phyloP scores from a whole-genome alignment of 495 filamentous ascomycete genomes.

The Cudoniella acicularis region DNA sequence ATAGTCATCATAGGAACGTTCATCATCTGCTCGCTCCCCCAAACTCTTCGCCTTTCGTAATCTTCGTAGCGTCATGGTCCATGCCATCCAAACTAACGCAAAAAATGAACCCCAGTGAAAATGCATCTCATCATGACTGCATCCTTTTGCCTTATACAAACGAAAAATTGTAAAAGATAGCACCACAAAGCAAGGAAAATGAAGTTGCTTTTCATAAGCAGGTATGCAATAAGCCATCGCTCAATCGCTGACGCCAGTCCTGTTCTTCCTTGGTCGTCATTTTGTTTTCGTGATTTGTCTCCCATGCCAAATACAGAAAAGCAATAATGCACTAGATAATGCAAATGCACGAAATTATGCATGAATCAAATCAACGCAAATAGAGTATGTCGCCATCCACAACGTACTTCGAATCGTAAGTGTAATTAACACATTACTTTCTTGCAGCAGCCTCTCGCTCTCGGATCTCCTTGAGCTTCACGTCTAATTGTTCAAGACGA shows the following conservation, averaged over 20 bases:
- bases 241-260: neutral
- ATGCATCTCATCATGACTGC: too few relatives aligned
- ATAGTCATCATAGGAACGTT: neutral
- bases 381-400: neutral
- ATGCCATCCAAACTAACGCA: too few relatives aligned
- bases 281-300: neutral
- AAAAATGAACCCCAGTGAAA: too few relatives aligned
- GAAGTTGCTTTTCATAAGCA: too few relatives aligned
- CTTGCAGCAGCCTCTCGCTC: slow-evolving; percentile 21
- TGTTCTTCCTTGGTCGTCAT: neutral
- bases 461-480: slow-evolving; percentile 45
- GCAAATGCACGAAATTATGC: neutral
- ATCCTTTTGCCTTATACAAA: too few relatives aligned
- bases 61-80: too few relatives aligned
- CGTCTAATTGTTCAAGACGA: slow-evolving; percentile 48
- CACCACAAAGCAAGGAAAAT: neutral
- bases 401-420: neutral
- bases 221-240: neutral
- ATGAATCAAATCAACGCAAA: neutral
- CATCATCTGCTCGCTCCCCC: too few relatives aligned
- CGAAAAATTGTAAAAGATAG: neutral
- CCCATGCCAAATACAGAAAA: neutral
- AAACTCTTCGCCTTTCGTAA: too few relatives aligned
- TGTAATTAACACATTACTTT: neutral
- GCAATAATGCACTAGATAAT: neutral